phyloP scores from a whole-genome alignment of 352 stramenopile genomes.

The Phytophthora chlamydospora region DNA sequence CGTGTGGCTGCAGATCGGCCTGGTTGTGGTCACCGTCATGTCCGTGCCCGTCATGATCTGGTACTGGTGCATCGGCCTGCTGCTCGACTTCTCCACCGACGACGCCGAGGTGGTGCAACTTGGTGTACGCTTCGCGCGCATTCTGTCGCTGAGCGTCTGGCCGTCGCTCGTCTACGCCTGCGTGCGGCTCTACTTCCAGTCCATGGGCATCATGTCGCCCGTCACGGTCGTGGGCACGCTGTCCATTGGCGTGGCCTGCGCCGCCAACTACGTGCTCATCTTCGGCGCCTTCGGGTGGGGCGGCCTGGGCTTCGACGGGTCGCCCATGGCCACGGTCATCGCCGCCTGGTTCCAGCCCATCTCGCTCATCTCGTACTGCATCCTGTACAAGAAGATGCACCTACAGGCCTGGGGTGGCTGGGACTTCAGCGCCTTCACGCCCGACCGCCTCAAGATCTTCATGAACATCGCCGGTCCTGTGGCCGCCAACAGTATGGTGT shows the following conservation, averaged over 20 bases:
- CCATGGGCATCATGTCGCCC: slow-evolving; percentile 79
- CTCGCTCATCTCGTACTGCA: slow-evolving; percentile 75
- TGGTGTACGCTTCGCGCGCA: slow-evolving; percentile 73
- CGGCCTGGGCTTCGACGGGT: slow-evolving; percentile 80
- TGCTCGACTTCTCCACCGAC: slow-evolving; percentile 67
- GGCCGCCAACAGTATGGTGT: slow-evolving; percentile 70
- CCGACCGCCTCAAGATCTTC: slow-evolving; percentile 68
- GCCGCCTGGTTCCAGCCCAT: slow-evolving; percentile 85
- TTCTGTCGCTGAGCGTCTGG: slow-evolving; percentile 82
- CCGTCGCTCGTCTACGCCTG: slow-evolving; percentile 80
- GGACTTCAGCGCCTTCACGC: slow-evolving; percentile 63
- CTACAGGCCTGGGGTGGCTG: slow-evolving; percentile 74
- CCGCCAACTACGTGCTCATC: slow-evolving; percentile 71
- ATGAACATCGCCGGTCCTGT: slow-evolving; percentile 68
- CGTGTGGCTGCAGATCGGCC: slow-evolving; percentile 78
- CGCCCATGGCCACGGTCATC: slow-evolving; percentile 74
- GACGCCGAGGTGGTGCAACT: slow-evolving; percentile 71
- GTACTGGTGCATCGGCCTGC: slow-evolving; percentile 65
- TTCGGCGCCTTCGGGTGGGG: slow-evolving; percentile 60
- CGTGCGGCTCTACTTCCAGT: slow-evolving; percentile 84
- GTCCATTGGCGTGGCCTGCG: slow-evolving; percentile 67
- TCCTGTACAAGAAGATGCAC: slow-evolving; percentile 79
- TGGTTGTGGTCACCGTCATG: slow-evolving; percentile 52
- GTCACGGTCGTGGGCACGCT: slow-evolving; percentile 73
- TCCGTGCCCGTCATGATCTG: slow-evolving; percentile 65